Evolutionary conservation across 345 rosid species (phyloP).

Genomic region (Boechera divaricarpa): DNA sequence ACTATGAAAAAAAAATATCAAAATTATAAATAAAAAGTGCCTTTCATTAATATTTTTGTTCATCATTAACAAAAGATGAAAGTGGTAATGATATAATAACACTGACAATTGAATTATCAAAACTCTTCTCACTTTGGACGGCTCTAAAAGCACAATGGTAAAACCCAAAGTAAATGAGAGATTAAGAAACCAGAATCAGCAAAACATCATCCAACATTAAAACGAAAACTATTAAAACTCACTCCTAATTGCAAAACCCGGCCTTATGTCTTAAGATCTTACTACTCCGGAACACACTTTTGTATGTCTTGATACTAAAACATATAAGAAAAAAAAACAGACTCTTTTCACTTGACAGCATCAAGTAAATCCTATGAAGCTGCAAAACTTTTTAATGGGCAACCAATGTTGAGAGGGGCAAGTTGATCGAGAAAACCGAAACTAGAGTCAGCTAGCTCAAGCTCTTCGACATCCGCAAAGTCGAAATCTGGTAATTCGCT

Average conservation of each 20-base stretch:
- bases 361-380: constrained; percentile 48
- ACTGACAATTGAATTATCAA: not conserved
- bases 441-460: constrained; percentile 57
- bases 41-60: not conserved
- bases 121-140: constrained; percentile 24
- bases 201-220: not conserved
- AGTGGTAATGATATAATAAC: not conserved
- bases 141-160: constrained; percentile 24
- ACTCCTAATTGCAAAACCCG: constrained; percentile 42
- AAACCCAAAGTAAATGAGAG: constrained; percentile 22
- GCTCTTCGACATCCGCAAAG: constrained; percentile 43
- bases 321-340: not conserved
- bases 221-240: not conserved
- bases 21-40: not conserved
- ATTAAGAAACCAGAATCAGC: constrained; percentile 5
- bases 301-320: constrained; percentile 29
- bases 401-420: constrained; percentile 53
- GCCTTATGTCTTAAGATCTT: constrained; percentile 37
- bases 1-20: constrained; percentile 4
- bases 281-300: constrained; percentile 41
- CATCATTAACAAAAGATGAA: not conserved
- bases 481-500: constrained; percentile 85
- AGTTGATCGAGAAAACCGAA: constrained; percentile 45
- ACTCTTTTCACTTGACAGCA: constrained; percentile 29
- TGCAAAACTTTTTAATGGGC: constrained; percentile 85